These are phyloP conservation scores for Umbelopsis ramanniana DNA, from an alignment of 192 early-diverging fungal species.

Conservation along the genomic window DNA sequence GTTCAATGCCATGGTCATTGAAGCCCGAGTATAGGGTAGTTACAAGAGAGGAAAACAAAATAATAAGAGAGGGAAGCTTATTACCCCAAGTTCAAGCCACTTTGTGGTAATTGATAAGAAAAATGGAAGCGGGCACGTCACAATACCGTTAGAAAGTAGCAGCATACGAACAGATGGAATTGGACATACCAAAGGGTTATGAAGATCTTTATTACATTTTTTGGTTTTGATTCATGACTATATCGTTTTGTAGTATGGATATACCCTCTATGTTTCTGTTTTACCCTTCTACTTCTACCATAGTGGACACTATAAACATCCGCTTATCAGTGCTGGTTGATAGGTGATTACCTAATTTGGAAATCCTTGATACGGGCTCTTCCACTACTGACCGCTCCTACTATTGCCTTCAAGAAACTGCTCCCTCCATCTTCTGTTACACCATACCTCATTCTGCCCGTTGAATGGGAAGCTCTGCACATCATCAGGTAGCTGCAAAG, in stretches of 20 bases:
- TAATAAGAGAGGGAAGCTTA: not conserved
- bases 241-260: not conserved
- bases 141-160: not conserved
- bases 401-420: too few species aligned
- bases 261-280: slow-evolving; percentile 11
- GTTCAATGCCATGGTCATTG: slow-evolving; percentile 17
- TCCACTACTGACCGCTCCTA: too few species aligned
- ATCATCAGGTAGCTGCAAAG: too few species aligned
- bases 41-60: not conserved
- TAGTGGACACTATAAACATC: too few species aligned
- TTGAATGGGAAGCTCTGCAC: too few species aligned
- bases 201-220: not conserved
- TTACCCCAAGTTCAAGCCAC: slow-evolving; percentile 4
- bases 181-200: not conserved
- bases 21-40: not conserved
- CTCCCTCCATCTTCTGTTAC: too few species aligned
- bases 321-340: too few species aligned
- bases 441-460: too few species aligned
- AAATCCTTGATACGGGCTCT: too few species aligned
- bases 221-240: not conserved
- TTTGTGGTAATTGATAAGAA: slow-evolving; percentile 19
- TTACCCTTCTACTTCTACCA: not conserved
- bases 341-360: too few species aligned
- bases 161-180: not conserved
- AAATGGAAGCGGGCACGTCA: not conserved